Base-by-base conservation (phyloP, 345 rosid species). In the Draba incana region DNA sequence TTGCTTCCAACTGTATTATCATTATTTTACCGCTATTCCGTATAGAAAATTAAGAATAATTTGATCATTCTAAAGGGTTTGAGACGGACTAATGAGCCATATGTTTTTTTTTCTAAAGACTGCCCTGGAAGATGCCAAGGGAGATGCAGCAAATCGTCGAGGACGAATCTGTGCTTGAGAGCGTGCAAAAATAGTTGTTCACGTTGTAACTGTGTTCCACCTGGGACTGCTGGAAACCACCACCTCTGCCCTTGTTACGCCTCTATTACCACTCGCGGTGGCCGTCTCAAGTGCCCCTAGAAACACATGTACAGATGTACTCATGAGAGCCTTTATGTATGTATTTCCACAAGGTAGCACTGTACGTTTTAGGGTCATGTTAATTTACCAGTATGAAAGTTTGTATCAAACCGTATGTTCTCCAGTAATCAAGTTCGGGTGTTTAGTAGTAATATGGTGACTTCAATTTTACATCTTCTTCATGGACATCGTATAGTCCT, bases 201-300 rank as follows among this genome's bases (percentile, higher is more conserved):
- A 3, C 71, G 81, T 3, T 81, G 82, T 64, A 78, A 79, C 69
- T 81, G 85, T 63, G 85, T 79, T 2, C 84, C 85, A 61, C 82
- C 85, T 10, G 82, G 85, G 2, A 81, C 81, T 6, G 55, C 74
- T 33, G 82, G 85, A 3, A 81, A 81, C 67, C 53, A 53, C 28
- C 52, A 81, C 2, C 67, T 68, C 0, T 81, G 85, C 43, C 83
- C 82, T 16, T 79, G 85, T 27, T 79, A 81, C 10, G 82, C 82
- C 38, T 57, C 72, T 38, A 68, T 79, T 60, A 81, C 81, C 47
- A 79, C 85, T 2, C 81, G 62, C 7, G 70, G 73, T 6, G 81
- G 82, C 35, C 64, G 79, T 6, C 82, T 44, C 79, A 79, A 82
- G 68, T 82, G 83, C 66, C 85, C 83, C 68, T 79, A 23, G 66